These are phyloP conservation scores for Pseudoscleropodium purum DNA, from an alignment of 225 moss, liverwort and hornwort species.

Conservation along the genomic window DNA sequence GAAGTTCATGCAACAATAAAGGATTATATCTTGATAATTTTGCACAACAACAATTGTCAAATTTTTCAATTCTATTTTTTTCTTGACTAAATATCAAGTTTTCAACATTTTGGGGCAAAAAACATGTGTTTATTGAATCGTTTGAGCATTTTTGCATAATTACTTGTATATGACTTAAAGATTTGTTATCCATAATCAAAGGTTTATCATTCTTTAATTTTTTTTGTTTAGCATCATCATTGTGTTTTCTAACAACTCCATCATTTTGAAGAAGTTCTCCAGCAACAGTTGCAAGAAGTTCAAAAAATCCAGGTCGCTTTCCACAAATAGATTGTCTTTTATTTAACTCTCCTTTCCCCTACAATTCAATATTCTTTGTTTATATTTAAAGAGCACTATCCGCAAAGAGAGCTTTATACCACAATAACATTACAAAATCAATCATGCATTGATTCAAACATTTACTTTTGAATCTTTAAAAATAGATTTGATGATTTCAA, in stretches of 20 bases:
- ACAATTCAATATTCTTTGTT: neutral
- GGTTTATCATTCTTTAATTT: neutral
- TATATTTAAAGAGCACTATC: neutral
- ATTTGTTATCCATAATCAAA: neutral
- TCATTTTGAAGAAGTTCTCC: conserved; percentile 50
- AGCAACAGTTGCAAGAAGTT: conserved; percentile 53
- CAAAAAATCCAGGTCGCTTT: conserved; percentile 26
- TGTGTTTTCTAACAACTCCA: neutral
- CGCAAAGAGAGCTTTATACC: fast-evolving
- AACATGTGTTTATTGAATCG: neutral
- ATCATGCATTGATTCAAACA: no score
- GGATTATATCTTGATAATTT: conserved; percentile 18
- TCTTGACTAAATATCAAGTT: neutral
- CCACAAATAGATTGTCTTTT: neutral
- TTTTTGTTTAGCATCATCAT: neutral
- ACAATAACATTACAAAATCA: neutral
- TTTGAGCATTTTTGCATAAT: neutral
- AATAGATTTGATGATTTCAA: no score
- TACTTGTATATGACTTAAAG: neutral
- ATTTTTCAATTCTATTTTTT: neutral
- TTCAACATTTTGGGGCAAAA: neutral
- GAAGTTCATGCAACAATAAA: neutral
- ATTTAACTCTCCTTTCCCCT: conserved; percentile 18
- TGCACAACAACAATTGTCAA: neutral
- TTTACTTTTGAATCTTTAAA: no score